Evolutionary conservation across 2,329 filamentous ascomycete genomes (phyloP).

Genomic region (Onygenales sp.): DNA sequence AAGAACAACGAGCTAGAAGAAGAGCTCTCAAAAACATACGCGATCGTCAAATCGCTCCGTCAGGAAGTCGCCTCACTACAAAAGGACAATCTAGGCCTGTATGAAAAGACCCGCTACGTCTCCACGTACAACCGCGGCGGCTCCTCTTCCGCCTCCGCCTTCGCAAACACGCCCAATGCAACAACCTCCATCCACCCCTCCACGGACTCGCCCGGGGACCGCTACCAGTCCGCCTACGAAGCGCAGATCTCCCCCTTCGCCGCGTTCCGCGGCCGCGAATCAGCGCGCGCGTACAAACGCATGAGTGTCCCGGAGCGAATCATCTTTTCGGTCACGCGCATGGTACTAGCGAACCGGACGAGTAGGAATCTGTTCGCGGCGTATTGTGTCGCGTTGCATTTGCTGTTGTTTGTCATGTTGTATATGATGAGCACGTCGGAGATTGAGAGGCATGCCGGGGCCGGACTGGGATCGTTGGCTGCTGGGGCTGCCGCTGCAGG

Average conservation of each 20-base stretch:
- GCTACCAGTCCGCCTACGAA: conserved; percentile 89
- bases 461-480: conserved; percentile 42
- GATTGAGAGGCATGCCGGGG: conserved; percentile 52
- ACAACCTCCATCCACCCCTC: conserved; percentile 52
- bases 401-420: conserved; percentile 76
- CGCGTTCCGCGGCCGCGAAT: conserved; percentile 89
- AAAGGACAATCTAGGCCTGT: conserved; percentile 90
- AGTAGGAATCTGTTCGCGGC: conserved; percentile 89
- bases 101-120: conserved; percentile 95
- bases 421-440: conserved; percentile 67
- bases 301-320: conserved; percentile 88
- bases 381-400: conserved; percentile 81
- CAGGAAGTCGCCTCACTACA: conserved; percentile 88
- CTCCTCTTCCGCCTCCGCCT: conserved; percentile 54
- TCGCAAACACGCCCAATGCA: conserved; percentile 61
- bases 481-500: conserved; percentile 30
- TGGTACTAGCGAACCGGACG: conserved; percentile 80
- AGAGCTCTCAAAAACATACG: conserved; percentile 76
- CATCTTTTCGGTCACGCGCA: conserved; percentile 81
- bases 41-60: conserved; percentile 71
- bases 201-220: conserved; percentile 57
- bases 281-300: conserved; percentile 76
- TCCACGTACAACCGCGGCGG: conserved; percentile 74
- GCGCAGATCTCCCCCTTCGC: conserved; percentile 93
- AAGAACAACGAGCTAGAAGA: conserved; percentile 84